Evolutionary conservation across 2,329 filamentous ascomycete genomes (phyloP), one percentile per base, ranked within the genome.

Genomic region (Cucurbitaria berberidis): DNA sequence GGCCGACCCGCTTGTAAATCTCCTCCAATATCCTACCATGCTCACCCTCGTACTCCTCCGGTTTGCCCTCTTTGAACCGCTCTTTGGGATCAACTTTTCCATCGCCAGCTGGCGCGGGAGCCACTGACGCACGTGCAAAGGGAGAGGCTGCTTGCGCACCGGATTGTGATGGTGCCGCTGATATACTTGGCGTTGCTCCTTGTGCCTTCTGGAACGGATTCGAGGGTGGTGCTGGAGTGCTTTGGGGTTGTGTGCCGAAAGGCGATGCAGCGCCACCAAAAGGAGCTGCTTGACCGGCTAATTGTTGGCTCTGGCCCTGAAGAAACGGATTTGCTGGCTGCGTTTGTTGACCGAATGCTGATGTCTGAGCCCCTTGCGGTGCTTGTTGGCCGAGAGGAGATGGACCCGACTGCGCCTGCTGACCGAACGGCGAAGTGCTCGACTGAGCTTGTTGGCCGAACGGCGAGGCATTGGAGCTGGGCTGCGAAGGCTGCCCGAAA

Each of bases 1-100:
- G 80, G 40, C 82, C 78, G 69, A 92, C 86, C 39, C 82, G 80
- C 53, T 80, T 78, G 77, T 93, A 96, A 40, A 85, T 82, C 32
- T 79, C 80, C 66, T 84, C 84, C 34, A 86, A 51, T 15, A 68
- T 66, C 55, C 77, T 76, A 0, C 79, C 77, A 18, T 84, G 82
- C 51, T 81, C 82, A 1, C 86, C 81, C 18, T 84, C 81, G 57
- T 90, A 90, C 32, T 73, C 69, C 6, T 84, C 81, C 1, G 79
- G 73, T 0, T 81, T 81, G 2, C 84, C 74, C 68, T 90, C 86
- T 8, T 88, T 88, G 57, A 88, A 78, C 30, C 78, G 71, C 41
- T 77, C 80, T 43, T 76, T 76, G 5, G 67, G 66, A 29, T 70
- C 69, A 27, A 70, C 63, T 16, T 51, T 57, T 18, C 39, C 53